These are phyloP conservation scores for Saturnispora hagleri DNA, from an alignment of 805 yeast genomes.

Conservation along the genomic window DNA sequence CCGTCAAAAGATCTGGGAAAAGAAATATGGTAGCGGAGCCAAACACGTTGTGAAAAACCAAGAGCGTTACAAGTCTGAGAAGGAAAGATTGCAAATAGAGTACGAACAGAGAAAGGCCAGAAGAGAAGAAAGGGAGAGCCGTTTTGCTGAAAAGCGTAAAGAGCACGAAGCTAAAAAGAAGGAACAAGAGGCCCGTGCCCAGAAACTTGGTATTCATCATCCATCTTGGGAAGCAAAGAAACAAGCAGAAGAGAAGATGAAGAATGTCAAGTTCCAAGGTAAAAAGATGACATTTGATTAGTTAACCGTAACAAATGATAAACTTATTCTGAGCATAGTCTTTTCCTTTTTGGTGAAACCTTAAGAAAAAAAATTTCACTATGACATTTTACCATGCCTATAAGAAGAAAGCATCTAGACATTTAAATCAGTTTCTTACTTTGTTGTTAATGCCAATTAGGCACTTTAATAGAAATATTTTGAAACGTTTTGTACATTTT, in stretches of 20 bases:
- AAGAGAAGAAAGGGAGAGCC: slow-evolving; percentile 45
- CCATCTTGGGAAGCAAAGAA: slow-evolving; percentile 98
- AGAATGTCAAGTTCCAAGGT: slow-evolving; percentile 66
- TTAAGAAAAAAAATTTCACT: not conserved
- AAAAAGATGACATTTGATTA: slow-evolving; percentile 73
- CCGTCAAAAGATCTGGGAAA: slow-evolving; percentile 93
- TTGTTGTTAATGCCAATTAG: slow-evolving; percentile 3
- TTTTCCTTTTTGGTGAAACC: not conserved
- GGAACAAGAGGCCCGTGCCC: slow-evolving; percentile 12
- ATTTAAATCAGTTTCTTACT: not conserved
- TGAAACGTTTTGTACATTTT: not conserved
- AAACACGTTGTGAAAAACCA: slow-evolving; percentile 66
- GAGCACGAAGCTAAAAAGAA: slow-evolving; percentile 10
- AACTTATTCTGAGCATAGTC: not conserved
- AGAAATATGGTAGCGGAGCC: slow-evolving; percentile 78
- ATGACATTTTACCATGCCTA: not conserved
- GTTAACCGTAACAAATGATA: not conserved
- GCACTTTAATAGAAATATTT: not conserved
- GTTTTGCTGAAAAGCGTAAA: slow-evolving; percentile 11
- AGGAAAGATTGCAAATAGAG: slow-evolving; percentile 52
- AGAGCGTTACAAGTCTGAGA: slow-evolving; percentile 43
- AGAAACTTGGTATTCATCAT: slow-evolving; percentile 38
- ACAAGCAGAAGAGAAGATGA: slow-evolving; percentile 55
- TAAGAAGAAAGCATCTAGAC: not conserved
- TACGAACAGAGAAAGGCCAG: slow-evolving; percentile 65